Conservation (phyloP, 2,329 filamentous ascomycete species). For the Sporothrix variecibatus region DNA sequence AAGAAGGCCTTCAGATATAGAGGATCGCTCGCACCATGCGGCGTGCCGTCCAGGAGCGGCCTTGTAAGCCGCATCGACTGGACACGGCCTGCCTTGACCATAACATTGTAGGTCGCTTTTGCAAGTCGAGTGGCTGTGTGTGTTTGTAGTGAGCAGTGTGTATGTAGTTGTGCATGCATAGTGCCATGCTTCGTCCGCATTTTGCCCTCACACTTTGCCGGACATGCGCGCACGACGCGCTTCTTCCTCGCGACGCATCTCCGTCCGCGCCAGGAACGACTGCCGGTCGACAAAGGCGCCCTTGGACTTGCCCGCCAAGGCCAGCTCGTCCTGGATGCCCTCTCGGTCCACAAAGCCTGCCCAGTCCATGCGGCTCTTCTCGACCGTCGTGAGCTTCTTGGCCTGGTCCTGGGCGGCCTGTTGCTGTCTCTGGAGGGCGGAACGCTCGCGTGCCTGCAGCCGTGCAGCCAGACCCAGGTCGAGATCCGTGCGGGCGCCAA, state of each 20-base stretch:
- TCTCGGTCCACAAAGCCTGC: constrained; percentile 71
- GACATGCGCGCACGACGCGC: constrained; percentile 56
- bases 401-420: constrained; percentile 45
- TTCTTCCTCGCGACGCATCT: constrained; percentile 63
- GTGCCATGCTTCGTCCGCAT: not conserved
- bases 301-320: constrained; percentile 65
- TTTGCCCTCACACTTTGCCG: constrained; percentile 35
- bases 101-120: not conserved
- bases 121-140: not conserved
- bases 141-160: not conserved
- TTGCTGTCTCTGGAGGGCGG: constrained; percentile 12
- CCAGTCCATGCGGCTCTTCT: constrained; percentile 75
- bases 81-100: not conserved
- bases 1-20: too few species aligned
- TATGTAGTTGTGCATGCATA: not conserved
- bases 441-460: constrained; percentile 48
- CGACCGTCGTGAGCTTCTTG: constrained; percentile 69
- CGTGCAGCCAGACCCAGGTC: constrained; percentile 57
- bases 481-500: constrained; percentile 57
- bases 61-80: not conserved
- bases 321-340: constrained; percentile 68
- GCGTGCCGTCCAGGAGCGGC: not conserved
- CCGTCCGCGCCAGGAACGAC: constrained; percentile 66
- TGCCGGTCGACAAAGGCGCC: constrained; percentile 62
- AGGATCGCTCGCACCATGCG: too few species aligned